phyloP scores from a whole-genome alignment of 768 basidiomycete species.

The Auricularia sp. region DNA sequence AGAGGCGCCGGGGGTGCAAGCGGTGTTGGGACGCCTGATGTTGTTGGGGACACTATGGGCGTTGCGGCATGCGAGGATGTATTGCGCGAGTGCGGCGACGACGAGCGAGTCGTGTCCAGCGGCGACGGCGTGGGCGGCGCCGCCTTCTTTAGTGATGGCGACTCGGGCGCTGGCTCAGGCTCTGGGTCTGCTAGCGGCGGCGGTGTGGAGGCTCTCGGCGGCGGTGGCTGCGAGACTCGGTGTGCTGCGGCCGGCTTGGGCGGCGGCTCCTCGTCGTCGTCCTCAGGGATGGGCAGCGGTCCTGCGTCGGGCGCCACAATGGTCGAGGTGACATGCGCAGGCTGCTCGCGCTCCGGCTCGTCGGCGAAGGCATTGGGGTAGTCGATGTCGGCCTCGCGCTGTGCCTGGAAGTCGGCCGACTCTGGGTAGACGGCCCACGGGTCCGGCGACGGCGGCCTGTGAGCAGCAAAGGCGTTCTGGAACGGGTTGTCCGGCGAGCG shows the following conservation, averaged over 20 bases:
- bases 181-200: conserved; percentile 1
- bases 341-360: conserved; percentile 5
- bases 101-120: background rate
- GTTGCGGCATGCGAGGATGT: conserved; percentile 7
- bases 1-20: conserved; percentile 2
- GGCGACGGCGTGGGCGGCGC: too few relatives aligned
- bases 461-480: conserved; percentile 58
- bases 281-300: conserved; percentile 22
- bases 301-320: conserved; percentile 17
- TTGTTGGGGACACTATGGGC: conserved; percentile 17
- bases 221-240: conserved; percentile 15
- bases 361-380: conserved; percentile 7
- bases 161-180: background rate
- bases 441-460: conserved; percentile 56
- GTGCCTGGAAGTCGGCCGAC: conserved; percentile 35
- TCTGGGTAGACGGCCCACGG: conserved; percentile 44
- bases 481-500: conserved; percentile 63
- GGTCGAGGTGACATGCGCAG: conserved; percentile 8
- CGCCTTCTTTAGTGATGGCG: background rate
- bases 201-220: conserved; percentile 6
- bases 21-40: conserved; percentile 4
- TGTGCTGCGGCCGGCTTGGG: conserved; percentile 6
- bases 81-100: background rate
- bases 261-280: conserved; percentile 12
- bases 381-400: conserved; percentile 9